Evolutionary conservation across 2,329 filamentous ascomycete species (phyloP), one percentile per base, ranked within the genome.

Genomic region (Claviceps pusilla): DNA sequence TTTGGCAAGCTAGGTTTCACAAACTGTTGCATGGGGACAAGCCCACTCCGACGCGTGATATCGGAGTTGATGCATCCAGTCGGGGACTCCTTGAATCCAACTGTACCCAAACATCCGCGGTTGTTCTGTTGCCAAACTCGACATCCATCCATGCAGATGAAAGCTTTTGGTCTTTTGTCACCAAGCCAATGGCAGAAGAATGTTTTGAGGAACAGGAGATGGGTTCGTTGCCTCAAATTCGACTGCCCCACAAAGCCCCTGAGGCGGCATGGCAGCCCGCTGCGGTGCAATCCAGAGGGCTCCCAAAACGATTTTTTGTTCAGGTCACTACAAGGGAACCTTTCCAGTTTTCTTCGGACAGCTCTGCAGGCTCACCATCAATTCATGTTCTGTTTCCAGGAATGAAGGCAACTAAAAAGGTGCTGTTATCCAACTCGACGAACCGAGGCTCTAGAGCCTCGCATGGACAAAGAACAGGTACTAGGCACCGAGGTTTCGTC

Each of bases 1-100:
- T 76, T 54, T 91, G 89, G 89, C 89, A 95, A 67, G 84, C 86
- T 61, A 83, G 83, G 62, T 89, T 96, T 66, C 89, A 95, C 67
- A 83, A 78, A 48, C 76, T 95, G 48, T 76, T 95, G 41, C 79
- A 82, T 60, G 80, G 81, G n/a, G 72, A 73, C 43, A 89, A 86
- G 64, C 75, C 80, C 7, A 70, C 76, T 24, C 74, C 73, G 14
- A 73, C 76, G 48, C 82, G 77, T 61, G 74, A 77, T 56, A 73
- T 85, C 54, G 77, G 79, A 51, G 77, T 87, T 43, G 78, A 84
- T 57, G 82, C 84, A 50, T 78, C 83, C 28, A 87, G 82, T 60
- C 84, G 83, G 65, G 82, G 72, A 62, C 79, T 76, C 50, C 75
- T 84, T 59, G 83, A 87, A 55, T 76, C 84, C 54, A 58, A 69